These are phyloP conservation scores for Hanseniaspora pseudoguilliermondii DNA, from an alignment of 805 yeast species.

Conservation along the genomic window DNA sequence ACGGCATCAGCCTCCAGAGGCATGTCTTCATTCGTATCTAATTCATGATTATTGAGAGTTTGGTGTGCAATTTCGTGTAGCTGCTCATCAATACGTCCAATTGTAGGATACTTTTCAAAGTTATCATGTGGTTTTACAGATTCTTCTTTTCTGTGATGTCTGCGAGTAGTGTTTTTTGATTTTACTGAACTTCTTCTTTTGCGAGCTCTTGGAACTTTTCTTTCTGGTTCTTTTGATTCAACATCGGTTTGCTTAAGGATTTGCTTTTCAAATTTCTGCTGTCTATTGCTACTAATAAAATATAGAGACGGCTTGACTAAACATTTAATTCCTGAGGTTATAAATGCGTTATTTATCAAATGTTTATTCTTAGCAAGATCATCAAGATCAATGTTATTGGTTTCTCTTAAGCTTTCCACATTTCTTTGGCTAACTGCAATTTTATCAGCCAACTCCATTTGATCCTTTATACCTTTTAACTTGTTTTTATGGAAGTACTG, in stretches of 20 bases:
- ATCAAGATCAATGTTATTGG: neutral
- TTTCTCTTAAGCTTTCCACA: neutral
- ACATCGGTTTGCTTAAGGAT: neutral
- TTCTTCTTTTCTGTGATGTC: neutral
- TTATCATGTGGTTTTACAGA: neutral
- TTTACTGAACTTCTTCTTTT: neutral
- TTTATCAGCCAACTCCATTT: neutral
- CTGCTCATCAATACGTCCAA: neutral
- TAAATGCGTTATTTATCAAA: constrained; percentile 16
- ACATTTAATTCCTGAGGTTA: neutral
- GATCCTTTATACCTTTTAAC: neutral
- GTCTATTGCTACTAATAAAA: neutral
- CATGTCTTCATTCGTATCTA: no score
- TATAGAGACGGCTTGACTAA: neutral
- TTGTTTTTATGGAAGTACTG: constrained; percentile 5
- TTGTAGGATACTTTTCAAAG: neutral
- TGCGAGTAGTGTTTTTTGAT: neutral
- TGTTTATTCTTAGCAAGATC: neutral
- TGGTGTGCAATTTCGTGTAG: neutral
- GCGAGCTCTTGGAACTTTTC: neutral
- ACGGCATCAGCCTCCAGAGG: neutral
- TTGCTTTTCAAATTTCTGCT: constrained; percentile 16
- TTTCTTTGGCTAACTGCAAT: neutral
- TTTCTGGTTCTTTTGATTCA: neutral
- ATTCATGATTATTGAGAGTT: neutral